A percentile compares a stretch with the other conserved stretches of the same genome.
These are phyloP conservation scores for Ananas comosus DNA, from an alignment of 176 grass and related monocot species.

Conservation along the genomic window DNA sequence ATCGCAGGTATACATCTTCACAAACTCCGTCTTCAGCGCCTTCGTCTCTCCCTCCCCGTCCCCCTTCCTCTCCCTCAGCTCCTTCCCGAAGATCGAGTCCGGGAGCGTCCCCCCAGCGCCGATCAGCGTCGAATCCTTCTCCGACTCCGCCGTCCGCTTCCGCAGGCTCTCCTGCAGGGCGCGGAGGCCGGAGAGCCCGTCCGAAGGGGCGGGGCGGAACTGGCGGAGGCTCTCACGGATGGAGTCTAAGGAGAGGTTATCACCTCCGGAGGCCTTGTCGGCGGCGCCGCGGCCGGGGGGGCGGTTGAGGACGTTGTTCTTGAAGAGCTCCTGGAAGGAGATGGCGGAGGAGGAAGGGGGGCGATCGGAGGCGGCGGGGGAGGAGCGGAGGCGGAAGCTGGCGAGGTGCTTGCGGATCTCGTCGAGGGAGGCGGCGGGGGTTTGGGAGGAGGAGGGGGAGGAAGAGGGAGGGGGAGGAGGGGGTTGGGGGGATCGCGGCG, in stretches of 20 bases:
- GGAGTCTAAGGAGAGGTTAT: neutral
- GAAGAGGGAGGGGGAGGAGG: neutral
- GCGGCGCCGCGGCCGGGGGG: neutral
- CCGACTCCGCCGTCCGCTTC: neutral
- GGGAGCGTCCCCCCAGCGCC: neutral
- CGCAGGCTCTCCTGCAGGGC: slow-evolving; percentile 12
- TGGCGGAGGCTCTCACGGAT: slow-evolving; percentile 4
- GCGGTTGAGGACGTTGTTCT: neutral
- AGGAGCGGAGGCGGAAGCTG: neutral
- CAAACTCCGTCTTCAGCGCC: slow-evolving; percentile 19
- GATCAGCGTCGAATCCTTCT: neutral
- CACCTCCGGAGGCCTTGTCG: neutral
- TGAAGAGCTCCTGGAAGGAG: slow-evolving; percentile 2
- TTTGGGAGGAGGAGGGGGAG: neutral
- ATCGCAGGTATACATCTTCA: slow-evolving; percentile 32
- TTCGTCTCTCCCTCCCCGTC: slow-evolving; percentile 5
- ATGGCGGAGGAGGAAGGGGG: neutral
- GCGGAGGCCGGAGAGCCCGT: neutral
- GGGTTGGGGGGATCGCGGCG: neutral
- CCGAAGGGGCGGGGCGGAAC: neutral
- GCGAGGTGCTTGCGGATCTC: slow-evolving; percentile 5
- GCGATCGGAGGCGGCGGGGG: neutral
- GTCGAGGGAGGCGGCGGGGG: neutral
- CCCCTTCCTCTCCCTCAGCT: slow-evolving; percentile 2
- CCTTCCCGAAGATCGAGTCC: slow-evolving; percentile 22